Evolutionary conservation across 2,329 filamentous ascomycete species (phyloP), one percentile per base, ranked within the genome.

Genomic region (Trichoderma atroviride): DNA sequence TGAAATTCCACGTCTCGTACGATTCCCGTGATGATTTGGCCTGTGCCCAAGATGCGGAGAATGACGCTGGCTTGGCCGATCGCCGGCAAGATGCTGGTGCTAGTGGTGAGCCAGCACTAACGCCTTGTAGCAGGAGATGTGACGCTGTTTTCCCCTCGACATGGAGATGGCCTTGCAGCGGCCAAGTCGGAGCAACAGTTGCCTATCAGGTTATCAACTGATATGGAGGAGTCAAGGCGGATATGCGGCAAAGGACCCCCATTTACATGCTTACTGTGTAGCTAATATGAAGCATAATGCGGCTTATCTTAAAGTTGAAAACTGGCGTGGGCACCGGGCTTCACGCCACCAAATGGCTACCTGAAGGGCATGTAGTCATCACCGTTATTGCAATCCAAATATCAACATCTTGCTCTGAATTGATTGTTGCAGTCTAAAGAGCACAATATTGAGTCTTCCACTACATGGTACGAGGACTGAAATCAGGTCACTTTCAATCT

Each of bases 11-110:
- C 4, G 29, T 19, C 29, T 58, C 14, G 29, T 22, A 14, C 13
- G 33, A 58, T 27, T n/a, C 24, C 29, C 19, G 37, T 27, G 27
- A 50, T 35, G 24, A 9, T 37, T n/a, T 27, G 33, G 2, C 24
- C 53, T 16, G 47, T 58, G 55, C 29, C 40, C 29, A 13, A 67
- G 55, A 59, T 67, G 64, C 40, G 64, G 64, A 67, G 64, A 66
- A 47, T 40, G 37, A 27, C 35, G 52, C 52, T 65, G 55, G 4
- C 27, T 37, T 43, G 14, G 55, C 55, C 55, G 64, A 67, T 58
- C 52, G 53, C 53, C 64, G 64, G 63, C 63, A 52, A 43, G 55
- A 59, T 59, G 40, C 55, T 55, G 55, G 43, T 58, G 53, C 53
- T 58, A 58, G 24, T 24, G 40, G 58, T 50, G 52, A 50, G 27